Evolutionary conservation across 2,329 filamentous ascomycete species (phyloP).

Genomic region (Penicillium sp.): DNA sequence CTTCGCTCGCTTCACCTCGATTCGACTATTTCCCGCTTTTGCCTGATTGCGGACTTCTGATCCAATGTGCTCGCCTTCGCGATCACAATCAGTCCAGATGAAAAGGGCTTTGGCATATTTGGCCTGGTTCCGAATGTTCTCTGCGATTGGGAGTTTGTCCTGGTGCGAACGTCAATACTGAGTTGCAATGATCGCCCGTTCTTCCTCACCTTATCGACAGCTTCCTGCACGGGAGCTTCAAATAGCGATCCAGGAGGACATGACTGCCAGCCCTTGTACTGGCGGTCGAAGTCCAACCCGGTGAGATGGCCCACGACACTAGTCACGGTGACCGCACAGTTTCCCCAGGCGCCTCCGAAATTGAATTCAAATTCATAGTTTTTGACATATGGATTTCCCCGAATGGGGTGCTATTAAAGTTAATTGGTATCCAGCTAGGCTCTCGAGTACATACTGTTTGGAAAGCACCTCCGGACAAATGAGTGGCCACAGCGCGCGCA

Average conservation of each 20-base stretch:
- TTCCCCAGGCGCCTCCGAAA: conserved; percentile 78
- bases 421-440: conserved; percentile 14
- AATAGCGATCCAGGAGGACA: conserved; percentile 81
- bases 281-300: conserved; percentile 71
- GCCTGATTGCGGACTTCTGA: conserved; percentile 85
- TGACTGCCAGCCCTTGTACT: conserved; percentile 77
- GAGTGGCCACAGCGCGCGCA: conserved; percentile 87
- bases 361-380: conserved; percentile 92
- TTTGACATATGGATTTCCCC: conserved; percentile 75
- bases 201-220: conserved; percentile 63
- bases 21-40: conserved; percentile 67
- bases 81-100: conserved; percentile 99
- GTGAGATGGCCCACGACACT: conserved; percentile 88
- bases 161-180: conserved; percentile 39
- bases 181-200: neutral
- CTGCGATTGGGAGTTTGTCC: conserved; percentile 78
- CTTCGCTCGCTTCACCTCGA: conserved; percentile 80
- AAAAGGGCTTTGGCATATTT: conserved; percentile 72
- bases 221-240: conserved; percentile 71
- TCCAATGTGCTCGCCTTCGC: conserved; percentile 95
- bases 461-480: conserved; percentile 76
- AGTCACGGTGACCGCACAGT: conserved; percentile 88
- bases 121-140: conserved; percentile 82
- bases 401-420: conserved; percentile 63
- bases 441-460: conserved; percentile 61